Percentiles rank a stretch among this genome's conserved stretches.
These are phyloP conservation scores for Lyophyllum semitale DNA, from an alignment of 768 basidiomycete species.

Conservation along the genomic window DNA sequence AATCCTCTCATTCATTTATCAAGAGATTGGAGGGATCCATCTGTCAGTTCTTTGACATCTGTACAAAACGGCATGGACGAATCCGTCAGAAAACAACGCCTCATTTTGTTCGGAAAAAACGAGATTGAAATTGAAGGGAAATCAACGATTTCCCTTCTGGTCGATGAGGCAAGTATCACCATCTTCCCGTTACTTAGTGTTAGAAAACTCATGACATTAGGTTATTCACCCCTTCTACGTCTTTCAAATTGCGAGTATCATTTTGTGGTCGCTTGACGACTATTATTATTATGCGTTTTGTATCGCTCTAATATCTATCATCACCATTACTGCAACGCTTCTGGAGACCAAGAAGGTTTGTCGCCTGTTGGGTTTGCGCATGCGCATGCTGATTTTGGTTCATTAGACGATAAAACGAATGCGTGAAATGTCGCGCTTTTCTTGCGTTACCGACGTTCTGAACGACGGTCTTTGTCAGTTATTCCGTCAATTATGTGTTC, in stretches of 20 bases:
- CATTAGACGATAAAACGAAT: slow-evolving; percentile 85
- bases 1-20: slow-evolving; percentile 1
- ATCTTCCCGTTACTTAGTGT: background rate
- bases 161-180: slow-evolving; percentile 75
- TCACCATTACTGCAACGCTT: slow-evolving; percentile 83
- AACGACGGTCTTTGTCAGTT: slow-evolving; percentile 72
- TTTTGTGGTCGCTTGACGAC: slow-evolving; percentile 92
- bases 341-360: slow-evolving; percentile 88
- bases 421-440: slow-evolving; percentile 94
- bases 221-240: slow-evolving; percentile 98
- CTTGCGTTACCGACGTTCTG: slow-evolving; percentile 73
- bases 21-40: slow-evolving; percentile 90
- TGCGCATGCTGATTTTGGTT: background rate
- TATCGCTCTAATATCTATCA: slow-evolving; percentile 86
- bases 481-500: background rate
- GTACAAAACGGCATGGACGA: slow-evolving; percentile 68
- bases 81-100: slow-evolving; percentile 60
- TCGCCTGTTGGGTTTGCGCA: slow-evolving; percentile 5
- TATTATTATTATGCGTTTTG: slow-evolving; percentile 98
- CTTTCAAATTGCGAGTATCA: slow-evolving; percentile 94
- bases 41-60: slow-evolving; percentile 61
- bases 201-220: slow-evolving; percentile 29
- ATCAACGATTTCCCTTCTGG: slow-evolving; percentile 69
- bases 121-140: slow-evolving; percentile 90
- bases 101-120: slow-evolving; percentile 79